Conservation (phyloP, 768 basidiomycete genomes). For the Gautieria morchelliformis region DNA sequence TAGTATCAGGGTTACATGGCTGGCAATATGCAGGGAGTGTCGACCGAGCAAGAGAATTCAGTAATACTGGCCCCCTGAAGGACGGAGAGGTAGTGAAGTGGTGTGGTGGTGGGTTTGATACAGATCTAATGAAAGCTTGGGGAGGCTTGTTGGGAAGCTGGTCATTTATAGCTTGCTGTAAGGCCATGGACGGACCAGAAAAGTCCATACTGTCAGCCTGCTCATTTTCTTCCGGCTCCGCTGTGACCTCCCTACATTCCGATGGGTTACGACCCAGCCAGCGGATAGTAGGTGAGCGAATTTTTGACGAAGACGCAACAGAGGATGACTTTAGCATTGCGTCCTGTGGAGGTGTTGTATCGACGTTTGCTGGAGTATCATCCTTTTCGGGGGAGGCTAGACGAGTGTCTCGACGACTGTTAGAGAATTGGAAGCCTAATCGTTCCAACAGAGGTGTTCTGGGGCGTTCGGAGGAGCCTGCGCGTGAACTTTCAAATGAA, state of each 20-base stretch:
- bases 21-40: background rate
- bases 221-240: background rate
- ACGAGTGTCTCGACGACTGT: background rate
- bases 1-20: background rate
- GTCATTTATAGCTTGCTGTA: slow-evolving; percentile 1
- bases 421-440: background rate
- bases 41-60: slow-evolving; percentile 5
- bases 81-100: background rate
- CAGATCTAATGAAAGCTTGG: slow-evolving; percentile 5
- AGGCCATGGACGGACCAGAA: background rate
- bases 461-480: background rate
- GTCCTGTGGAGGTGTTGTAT: background rate
- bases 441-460: background rate
- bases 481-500: background rate
- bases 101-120: background rate
- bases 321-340: background rate
- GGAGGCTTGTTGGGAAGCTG: slow-evolving; percentile 1
- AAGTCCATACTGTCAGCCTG: background rate
- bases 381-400: background rate
- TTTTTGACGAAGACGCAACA: background rate
- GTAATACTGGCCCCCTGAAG: background rate
- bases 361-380: background rate
- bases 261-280: background rate
- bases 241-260: background rate
- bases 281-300: background rate